Percentiles rank a stretch among this genome's conserved stretches.
These are phyloP conservation scores for Colletotrichum lupini DNA, from an alignment of 2,329 filamentous ascomycete genomes.

Conservation along the genomic window DNA sequence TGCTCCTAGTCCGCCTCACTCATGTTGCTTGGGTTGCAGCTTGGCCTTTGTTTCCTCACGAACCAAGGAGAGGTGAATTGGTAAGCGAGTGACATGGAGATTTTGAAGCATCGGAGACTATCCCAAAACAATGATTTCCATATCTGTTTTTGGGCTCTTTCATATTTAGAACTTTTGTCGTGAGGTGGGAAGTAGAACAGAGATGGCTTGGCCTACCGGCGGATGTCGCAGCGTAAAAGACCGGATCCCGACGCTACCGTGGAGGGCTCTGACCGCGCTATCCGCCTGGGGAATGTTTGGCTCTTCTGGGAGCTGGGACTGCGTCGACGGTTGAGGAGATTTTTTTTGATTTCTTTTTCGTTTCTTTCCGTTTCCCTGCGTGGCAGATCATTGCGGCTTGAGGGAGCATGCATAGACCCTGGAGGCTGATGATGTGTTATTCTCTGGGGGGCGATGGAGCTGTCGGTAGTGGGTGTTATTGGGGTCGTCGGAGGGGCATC, in stretches of 20 bases:
- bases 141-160: not conserved
- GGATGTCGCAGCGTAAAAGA: not conserved
- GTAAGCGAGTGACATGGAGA: not conserved
- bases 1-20: not conserved
- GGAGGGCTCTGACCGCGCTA: not conserved
- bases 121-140: not conserved
- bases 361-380: not conserved
- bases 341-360: not conserved
- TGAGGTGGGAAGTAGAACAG: not conserved
- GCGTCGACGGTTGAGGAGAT: not conserved
- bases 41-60: not conserved
- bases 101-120: not conserved
- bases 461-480: conserved; percentile 7
- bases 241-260: not conserved
- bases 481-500: not conserved
- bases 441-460: not conserved
- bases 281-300: not conserved
- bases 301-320: not conserved
- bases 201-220: not conserved
- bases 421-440: not conserved
- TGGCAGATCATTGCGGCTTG: conserved; percentile 8
- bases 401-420: conserved; percentile 25
- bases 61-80: not conserved
- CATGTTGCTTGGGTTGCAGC: not conserved
- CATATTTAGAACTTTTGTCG: not conserved